Evolutionary conservation across 495 filamentous ascomycete genomes (phyloP), one percentile per base, ranked within the genome.

Genomic region (Penicillium pancosmium): DNA sequence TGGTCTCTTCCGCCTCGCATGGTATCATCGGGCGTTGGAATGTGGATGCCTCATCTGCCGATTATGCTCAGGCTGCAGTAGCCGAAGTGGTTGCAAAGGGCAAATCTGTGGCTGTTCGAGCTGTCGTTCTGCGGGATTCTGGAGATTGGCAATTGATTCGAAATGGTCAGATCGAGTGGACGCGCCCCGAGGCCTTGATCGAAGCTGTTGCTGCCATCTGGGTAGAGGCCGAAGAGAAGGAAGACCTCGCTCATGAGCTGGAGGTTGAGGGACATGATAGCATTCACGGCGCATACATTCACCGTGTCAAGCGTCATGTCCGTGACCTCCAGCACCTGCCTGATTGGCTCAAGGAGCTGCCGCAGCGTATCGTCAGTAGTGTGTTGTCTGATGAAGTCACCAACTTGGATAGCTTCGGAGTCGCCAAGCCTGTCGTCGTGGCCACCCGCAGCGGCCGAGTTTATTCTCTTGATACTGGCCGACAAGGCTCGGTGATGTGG

Each of bases 221-320:
- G 82, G 91, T 87, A 5, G 90, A 93, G 49, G 70, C 74, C 12
- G 87, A 88, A 34, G 79, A 82, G 53, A 82, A 84, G 23, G 87
- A 93, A 67, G 82, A 85, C 25, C 76, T 97, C 43, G 93, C 84
- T 1, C 86, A 89, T 65, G 85, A 93, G 38, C 79, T 99, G 27
- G 86, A 96, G 57, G 84, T 87, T 8, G 94, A 99, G 72, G 89
- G 88, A 10, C 90, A 97, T 66, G 87, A 86, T 69, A 93, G 88
- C 65, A 74, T 91, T 11, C 64, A 87, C 16, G 79, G 82, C 43
- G 94, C 95, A 15, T 99, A 97, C 66, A 77, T 93, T 38, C 93
- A 97, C 73, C 86, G 94, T 2, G 80, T 96, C 12, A 88, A 85
- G 60, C 87, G 94, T 44, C 94, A 99, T 67, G 55, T 89, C 9